A percentile compares a stretch with the other conserved stretches of the same genome.
Evolutionary conservation across 2,329 filamentous ascomycete species (phyloP).

Genomic region (Lasiodiplodia citricola): DNA sequence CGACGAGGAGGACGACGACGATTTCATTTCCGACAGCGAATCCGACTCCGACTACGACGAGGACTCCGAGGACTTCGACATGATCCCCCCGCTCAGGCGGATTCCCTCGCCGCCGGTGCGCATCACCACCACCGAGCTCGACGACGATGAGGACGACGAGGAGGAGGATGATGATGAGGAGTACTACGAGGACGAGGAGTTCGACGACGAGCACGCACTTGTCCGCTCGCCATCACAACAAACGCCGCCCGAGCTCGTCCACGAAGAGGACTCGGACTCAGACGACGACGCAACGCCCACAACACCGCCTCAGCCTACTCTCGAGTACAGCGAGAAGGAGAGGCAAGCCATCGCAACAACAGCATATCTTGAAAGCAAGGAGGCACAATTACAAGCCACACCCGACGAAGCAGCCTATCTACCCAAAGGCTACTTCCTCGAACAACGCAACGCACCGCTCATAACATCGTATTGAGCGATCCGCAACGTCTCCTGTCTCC

Average conservation of each 20-base stretch:
- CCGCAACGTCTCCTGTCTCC: neutral
- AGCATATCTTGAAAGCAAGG: slow-evolving; percentile 48
- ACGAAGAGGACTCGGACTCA: slow-evolving; percentile 52
- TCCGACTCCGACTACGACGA: slow-evolving; percentile 61
- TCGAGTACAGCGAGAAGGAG: slow-evolving; percentile 55
- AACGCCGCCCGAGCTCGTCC: slow-evolving; percentile 56
- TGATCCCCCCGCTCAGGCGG: slow-evolving; percentile 48
- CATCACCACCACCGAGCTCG: slow-evolving; percentile 50
- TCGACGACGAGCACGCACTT: slow-evolving; percentile 53
- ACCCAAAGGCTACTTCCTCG: slow-evolving; percentile 47
- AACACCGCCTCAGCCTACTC: slow-evolving; percentile 51
- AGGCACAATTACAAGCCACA: slow-evolving; percentile 21
- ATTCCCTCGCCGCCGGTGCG: slow-evolving; percentile 48
- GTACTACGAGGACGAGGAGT: slow-evolving; percentile 54
- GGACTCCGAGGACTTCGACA: slow-evolving; percentile 54
- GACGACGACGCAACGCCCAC: slow-evolving; percentile 55
- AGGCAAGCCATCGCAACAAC: slow-evolving; percentile 52
- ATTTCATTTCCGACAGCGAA: slow-evolving; percentile 54
- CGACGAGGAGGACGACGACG: slow-evolving; percentile 63
- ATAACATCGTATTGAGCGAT: slow-evolving; percentile 46
- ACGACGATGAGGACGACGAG: slow-evolving; percentile 49
- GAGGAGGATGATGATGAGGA: slow-evolving; percentile 53
- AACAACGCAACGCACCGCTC: slow-evolving; percentile 47
- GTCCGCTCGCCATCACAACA: slow-evolving; percentile 50
- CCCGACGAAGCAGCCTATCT: slow-evolving; percentile 39